Percentiles rank a stretch among this genome's conserved stretches.
Evolutionary conservation across 2,329 filamentous ascomycete species (phyloP).

Genomic region (Cordyceps militaris): DNA sequence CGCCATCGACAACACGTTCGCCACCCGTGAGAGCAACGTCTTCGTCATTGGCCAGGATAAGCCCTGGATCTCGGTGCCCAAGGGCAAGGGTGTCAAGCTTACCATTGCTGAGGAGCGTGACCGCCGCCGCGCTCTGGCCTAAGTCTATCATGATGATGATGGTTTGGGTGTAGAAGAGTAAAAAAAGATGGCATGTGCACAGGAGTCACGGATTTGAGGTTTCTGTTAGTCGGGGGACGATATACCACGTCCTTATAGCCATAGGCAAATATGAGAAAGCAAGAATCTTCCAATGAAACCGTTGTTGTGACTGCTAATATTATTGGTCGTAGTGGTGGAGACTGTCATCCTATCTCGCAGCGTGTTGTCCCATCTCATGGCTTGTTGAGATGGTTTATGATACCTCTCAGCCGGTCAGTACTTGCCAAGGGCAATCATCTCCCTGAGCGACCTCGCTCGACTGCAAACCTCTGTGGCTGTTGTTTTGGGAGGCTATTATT

Average conservation of each 20-base stretch:
- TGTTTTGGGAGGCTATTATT: neutral
- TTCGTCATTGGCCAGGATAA: slow-evolving; percentile 98
- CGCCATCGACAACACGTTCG: slow-evolving; percentile 99
- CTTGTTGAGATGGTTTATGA: neutral
- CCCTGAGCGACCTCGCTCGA: no score
- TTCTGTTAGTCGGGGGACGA: slow-evolving; percentile 22
- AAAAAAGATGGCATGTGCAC: slow-evolving; percentile 30
- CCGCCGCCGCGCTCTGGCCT: slow-evolving; percentile 72
- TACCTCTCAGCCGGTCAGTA: neutral
- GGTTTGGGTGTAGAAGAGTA: slow-evolving; percentile 16
- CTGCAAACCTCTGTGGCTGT: neutral
- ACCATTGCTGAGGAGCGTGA: slow-evolving; percentile 98
- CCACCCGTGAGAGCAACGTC: slow-evolving; percentile 98
- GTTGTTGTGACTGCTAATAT: neutral
- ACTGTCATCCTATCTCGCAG: neutral
- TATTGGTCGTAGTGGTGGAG: no score
- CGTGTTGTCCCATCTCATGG: neutral
- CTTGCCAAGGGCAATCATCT: no score
- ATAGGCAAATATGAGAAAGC: slow-evolving; percentile 31
- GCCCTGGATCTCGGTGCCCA: slow-evolving; percentile 98
- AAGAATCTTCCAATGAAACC: slow-evolving; percentile 21
- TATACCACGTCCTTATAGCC: slow-evolving; percentile 25
- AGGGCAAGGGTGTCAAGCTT: slow-evolving; percentile 99
- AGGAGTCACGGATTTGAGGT: slow-evolving; percentile 36
- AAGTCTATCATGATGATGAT: slow-evolving; percentile 25